Evolutionary conservation across 176 grass and related monocot species (phyloP), one percentile per base, ranked within the genome.

Genomic region (Carex kokanica): DNA sequence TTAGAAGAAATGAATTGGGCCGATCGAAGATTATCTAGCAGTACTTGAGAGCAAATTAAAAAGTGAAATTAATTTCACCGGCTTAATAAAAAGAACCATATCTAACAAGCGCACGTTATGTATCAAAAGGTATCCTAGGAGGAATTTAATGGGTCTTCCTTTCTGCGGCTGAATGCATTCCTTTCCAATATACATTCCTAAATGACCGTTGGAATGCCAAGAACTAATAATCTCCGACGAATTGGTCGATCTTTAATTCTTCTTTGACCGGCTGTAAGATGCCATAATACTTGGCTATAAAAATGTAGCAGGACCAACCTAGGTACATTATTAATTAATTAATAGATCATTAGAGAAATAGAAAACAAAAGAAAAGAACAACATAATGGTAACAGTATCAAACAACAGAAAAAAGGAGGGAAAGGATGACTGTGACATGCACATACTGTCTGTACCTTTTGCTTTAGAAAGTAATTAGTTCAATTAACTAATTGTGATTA

Each of bases 371-470:
- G 71, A 49, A 53, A 52, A 53, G 12, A 74, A 16, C 71, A 74
- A 74, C 23, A 53, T n/a, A n/a, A 52, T 68, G 45, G 71, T 25
- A 74, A 47, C 45, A 72, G 71, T 74, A 74, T 74, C 71, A 59
- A 63, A 59, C 18, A 79, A 62, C 51, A 88, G 70, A 87, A 87
- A 84, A 82, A 65, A 88, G 88, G 87, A 88, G 79, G 75, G 29
- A 21, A 68, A 38, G 70, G 85, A 88, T 84, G 85, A 90, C 87
- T 88, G 84, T 88, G 81, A 88, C 72, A 81, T 75, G 86, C 86
- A 97, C 84, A 78, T 83, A 90, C 85, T 83, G 88, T 85, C 36
- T 17, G 27, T 72, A 81, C 88, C 91, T 97, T 97, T 90, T 87
- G 81, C 89, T 93, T 97, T 93, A 88, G 11, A 87, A 93, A 97